Percentiles rank a stretch among this genome's conserved stretches.
Conservation (phyloP, 2,329 filamentous ascomycete genomes). For the Macrophomina phaseolina region DNA sequence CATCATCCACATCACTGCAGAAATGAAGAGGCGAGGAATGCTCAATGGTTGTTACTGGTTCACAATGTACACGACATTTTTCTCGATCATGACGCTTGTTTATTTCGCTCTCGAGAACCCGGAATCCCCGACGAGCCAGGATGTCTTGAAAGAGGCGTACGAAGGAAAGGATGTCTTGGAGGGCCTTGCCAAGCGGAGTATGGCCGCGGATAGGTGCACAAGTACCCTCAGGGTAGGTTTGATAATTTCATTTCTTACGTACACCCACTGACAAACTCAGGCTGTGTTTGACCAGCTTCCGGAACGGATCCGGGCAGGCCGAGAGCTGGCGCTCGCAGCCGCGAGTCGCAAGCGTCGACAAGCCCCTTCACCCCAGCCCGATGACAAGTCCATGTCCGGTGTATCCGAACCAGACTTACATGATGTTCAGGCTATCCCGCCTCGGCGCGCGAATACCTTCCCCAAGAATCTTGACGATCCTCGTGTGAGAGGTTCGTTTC, state of each 20-base stretch:
- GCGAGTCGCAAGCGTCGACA: conserved; percentile 46
- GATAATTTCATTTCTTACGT: conserved; percentile 1
- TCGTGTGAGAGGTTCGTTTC: conserved; percentile 37
- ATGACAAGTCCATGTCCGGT: conserved; percentile 21
- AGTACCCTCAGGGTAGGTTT: conserved; percentile 72
- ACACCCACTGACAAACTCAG: conserved; percentile 50
- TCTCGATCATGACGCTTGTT: conserved; percentile 77
- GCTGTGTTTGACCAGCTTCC: conserved; percentile 84
- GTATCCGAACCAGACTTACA: conserved; percentile 26
- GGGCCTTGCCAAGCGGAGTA: conserved; percentile 78
- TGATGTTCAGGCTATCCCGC: conserved; percentile 14
- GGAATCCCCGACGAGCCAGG: conserved; percentile 73
- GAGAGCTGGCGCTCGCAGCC: conserved; percentile 31
- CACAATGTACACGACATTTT: conserved; percentile 82
- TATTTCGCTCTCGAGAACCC: conserved; percentile 84
- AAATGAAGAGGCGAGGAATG: conserved; percentile 75
- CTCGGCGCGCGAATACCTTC: conserved; percentile 44
- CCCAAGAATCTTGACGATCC: conserved; percentile 34
- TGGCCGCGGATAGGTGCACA: conserved; percentile 88
- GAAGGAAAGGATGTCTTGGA: conserved; percentile 84
- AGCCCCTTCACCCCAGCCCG: conserved; percentile 40
- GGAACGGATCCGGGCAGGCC: conserved; percentile 64
- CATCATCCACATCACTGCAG: conserved; percentile 78
- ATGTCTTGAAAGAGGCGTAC: conserved; percentile 83
- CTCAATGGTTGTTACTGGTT: conserved; percentile 89